These are phyloP conservation scores for Stromatinia cepivora DNA, from an alignment of 2,329 filamentous ascomycete genomes.

Conservation along the genomic window DNA sequence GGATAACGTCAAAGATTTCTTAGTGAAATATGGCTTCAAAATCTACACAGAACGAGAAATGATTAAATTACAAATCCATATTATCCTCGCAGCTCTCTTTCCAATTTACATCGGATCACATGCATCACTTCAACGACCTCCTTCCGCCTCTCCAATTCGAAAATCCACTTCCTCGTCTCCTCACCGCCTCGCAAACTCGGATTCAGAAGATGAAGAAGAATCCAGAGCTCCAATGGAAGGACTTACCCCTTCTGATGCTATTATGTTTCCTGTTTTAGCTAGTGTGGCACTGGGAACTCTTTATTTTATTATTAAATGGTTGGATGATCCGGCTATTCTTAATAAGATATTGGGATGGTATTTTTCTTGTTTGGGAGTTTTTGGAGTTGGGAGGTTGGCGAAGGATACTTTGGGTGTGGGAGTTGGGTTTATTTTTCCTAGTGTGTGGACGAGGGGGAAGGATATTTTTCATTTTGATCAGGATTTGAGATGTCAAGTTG, in stretches of 20 bases:
- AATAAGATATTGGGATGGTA: slow-evolving; percentile 84
- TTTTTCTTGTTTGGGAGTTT: slow-evolving; percentile 77
- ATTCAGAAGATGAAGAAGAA: slow-evolving; percentile 54
- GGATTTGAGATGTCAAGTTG: slow-evolving; percentile 37
- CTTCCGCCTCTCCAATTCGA: slow-evolving; percentile 65
- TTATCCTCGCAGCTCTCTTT: slow-evolving; percentile 69
- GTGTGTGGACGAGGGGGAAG: slow-evolving; percentile 58
- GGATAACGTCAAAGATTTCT: slow-evolving; percentile 18
- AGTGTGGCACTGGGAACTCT: slow-evolving; percentile 70
- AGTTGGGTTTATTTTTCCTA: slow-evolving; percentile 71
- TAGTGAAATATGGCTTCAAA: slow-evolving; percentile 33
- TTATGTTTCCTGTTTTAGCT: slow-evolving; percentile 80
- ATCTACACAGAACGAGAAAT: slow-evolving; percentile 34
- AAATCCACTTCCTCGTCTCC: slow-evolving; percentile 26
- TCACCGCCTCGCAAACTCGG: slow-evolving; percentile 43
- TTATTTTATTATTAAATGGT: slow-evolving; percentile 87
- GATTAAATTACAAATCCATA: slow-evolving; percentile 46
- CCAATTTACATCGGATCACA: slow-evolving; percentile 85
- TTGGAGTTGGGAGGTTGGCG: slow-evolving; percentile 70
- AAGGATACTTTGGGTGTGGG: slow-evolving; percentile 68
- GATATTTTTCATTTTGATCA: slow-evolving; percentile 51
- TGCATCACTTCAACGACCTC: slow-evolving; percentile 79
- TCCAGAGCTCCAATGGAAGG: slow-evolving; percentile 63
- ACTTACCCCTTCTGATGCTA: slow-evolving; percentile 73
- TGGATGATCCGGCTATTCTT: slow-evolving; percentile 76